phyloP scores from a whole-genome alignment of 2,329 filamentous ascomycete species.

The Apiospora sp. region DNA sequence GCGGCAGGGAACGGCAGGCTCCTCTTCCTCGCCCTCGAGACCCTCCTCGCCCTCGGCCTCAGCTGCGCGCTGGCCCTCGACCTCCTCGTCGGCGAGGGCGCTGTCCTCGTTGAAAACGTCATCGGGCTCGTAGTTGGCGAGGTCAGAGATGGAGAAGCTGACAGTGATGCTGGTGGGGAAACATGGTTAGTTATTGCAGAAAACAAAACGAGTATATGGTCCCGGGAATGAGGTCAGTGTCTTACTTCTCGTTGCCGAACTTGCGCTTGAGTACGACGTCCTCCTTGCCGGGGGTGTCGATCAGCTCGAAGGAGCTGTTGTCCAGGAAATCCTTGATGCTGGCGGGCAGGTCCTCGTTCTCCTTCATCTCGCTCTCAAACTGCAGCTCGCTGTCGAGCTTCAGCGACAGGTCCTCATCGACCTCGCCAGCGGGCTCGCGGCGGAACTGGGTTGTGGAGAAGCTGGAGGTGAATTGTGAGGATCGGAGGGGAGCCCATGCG shows the following conservation, averaged over 20 bases:
- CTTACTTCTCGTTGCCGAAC: conserved; percentile 88
- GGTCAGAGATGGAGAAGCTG: conserved; percentile 84
- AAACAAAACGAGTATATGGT: conserved; percentile 18
- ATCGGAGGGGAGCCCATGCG: conserved; percentile 48
- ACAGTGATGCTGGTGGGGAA: conserved; percentile 70
- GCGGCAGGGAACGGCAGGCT: conserved; percentile 75
- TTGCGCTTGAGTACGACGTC: conserved; percentile 85
- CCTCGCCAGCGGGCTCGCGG: conserved; percentile 54
- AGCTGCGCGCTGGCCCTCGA: conserved; percentile 48
- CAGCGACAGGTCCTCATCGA: conserved; percentile 80
- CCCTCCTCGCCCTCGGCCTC: conserved; percentile 61
- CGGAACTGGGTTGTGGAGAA: conserved; percentile 60
- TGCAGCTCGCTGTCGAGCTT: conserved; percentile 87
- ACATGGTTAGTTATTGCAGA: conserved; percentile 32
- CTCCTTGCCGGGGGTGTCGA: conserved; percentile 85
- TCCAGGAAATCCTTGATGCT: conserved; percentile 89
- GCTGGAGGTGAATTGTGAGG: conserved; percentile 51
- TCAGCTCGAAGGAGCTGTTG: conserved; percentile 82
- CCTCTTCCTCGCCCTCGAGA: conserved; percentile 57
- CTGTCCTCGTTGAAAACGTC: conserved; percentile 64
- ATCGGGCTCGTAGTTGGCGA: conserved; percentile 71
- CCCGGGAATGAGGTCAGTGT: conserved; percentile 29
- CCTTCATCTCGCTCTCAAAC: conserved; percentile 84
- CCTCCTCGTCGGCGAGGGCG: conserved; percentile 63
- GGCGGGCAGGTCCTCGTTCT: conserved; percentile 73